phyloP scores from a whole-genome alignment of 495 filamentous ascomycete genomes.

The Aspergillus heteromorphus region DNA sequence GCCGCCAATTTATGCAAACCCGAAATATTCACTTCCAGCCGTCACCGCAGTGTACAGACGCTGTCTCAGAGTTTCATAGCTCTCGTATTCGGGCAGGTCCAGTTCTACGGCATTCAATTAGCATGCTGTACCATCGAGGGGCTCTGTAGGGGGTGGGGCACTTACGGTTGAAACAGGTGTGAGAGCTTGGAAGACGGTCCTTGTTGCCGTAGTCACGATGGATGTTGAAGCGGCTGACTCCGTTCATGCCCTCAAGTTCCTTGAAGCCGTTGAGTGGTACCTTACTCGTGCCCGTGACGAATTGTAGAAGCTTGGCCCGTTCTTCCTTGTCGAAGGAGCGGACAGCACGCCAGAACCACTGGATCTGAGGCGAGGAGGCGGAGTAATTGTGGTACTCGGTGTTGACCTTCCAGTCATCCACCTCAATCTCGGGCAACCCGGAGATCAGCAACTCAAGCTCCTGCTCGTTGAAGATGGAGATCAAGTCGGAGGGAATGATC shows the following conservation, averaged over 20 bases:
- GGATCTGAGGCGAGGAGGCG: conserved; percentile 89
- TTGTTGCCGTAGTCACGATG: conserved; percentile 98
- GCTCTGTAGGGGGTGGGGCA: conserved; percentile 17
- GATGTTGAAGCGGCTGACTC: conserved; percentile 96
- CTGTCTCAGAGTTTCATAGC: conserved; percentile 82
- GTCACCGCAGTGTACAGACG: conserved; percentile 93
- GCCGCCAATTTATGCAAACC: conserved; percentile 66
- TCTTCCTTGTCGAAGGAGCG: conserved; percentile 99
- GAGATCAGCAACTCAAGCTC: conserved; percentile 97
- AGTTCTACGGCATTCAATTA: conserved; percentile 64
- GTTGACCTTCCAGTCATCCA: conserved; percentile 99
- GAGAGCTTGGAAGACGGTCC: conserved; percentile 89
- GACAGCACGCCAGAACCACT: conserved; percentile 99
- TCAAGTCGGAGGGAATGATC: conserved; percentile 89
- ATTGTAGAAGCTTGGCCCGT: conserved; percentile 93
- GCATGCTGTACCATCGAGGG: conserved; percentile 9
- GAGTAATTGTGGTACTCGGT: conserved; percentile 99
- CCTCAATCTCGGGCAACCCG: conserved; percentile 91
- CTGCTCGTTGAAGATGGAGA: conserved; percentile 98
- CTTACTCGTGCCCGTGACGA: conserved; percentile 97
- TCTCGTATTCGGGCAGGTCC: conserved; percentile 97
- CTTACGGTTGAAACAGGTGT: conserved; percentile 99
- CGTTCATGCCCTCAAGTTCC: conserved; percentile 99
- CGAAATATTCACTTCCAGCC: conserved; percentile 94
- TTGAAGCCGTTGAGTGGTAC: conserved; percentile 98